A percentile compares a stretch with the other conserved stretches of the same genome.
Conservation (phyloP, 768 basidiomycete species). For the Tricholoma furcatifolium region DNA sequence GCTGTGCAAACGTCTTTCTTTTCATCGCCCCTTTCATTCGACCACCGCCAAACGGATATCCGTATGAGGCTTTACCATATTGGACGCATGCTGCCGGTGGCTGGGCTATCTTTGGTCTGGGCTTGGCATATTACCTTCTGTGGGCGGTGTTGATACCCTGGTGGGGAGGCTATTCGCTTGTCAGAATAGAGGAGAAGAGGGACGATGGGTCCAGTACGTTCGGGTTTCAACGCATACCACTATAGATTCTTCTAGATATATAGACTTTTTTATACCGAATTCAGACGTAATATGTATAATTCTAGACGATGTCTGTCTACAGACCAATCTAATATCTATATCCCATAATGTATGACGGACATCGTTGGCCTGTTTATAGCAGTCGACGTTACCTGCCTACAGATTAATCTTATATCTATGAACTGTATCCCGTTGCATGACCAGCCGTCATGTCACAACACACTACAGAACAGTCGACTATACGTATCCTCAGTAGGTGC, state of each 20-base stretch:
- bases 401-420: too few relatives aligned
- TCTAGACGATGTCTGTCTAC: too few relatives aligned
- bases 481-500: too few relatives aligned
- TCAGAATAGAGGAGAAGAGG: slow-evolving; percentile 8
- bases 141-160: slow-evolving; percentile 13
- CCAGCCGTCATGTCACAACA: too few relatives aligned
- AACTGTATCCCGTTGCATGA: too few relatives aligned
- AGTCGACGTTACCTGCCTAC: too few relatives aligned
- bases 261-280: too few relatives aligned
- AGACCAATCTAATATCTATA: too few relatives aligned
- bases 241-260: not conserved
- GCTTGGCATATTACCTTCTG: slow-evolving; percentile 26
- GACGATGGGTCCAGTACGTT: slow-evolving; percentile 8
- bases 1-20: slow-evolving; percentile 51
- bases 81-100: slow-evolving; percentile 35
- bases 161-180: slow-evolving; percentile 8
- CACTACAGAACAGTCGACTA: too few relatives aligned
- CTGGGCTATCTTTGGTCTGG: slow-evolving; percentile 29
- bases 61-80: slow-evolving; percentile 50
- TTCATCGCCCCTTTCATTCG: slow-evolving; percentile 45
- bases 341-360: too few relatives aligned
- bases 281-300: too few relatives aligned
- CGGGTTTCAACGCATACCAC: slow-evolving; percentile 7
- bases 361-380: too few relatives aligned
- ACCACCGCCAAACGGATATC: slow-evolving; percentile 38